A percentile compares a stretch with the other conserved stretches of the same genome.
phyloP scores from a whole-genome alignment of 2,329 filamentous ascomycete species.

The Aspergillus pseudonomiae region DNA sequence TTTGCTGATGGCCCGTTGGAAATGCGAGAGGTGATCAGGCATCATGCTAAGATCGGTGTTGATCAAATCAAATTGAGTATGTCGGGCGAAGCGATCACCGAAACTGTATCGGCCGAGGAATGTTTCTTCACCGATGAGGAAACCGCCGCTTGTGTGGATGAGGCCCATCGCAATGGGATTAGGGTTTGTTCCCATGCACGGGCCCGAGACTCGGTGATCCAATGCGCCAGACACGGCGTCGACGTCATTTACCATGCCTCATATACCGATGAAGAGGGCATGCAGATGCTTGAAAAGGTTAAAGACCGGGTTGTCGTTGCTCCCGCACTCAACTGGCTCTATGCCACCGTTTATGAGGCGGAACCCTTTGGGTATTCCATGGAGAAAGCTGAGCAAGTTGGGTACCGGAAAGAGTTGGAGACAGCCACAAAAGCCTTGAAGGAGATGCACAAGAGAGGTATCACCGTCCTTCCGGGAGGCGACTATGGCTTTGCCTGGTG shows the following conservation, averaged over 20 bases:
- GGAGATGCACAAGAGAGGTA: conserved; percentile 52
- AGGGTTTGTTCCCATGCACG: conserved; percentile 51
- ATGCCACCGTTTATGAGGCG: conserved; percentile 43
- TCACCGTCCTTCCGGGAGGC: conserved; percentile 50
- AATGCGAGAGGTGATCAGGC: conserved; percentile 45
- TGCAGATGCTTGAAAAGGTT: conserved; percentile 38
- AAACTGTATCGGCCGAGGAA: conserved; percentile 43
- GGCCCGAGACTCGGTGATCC: conserved; percentile 48
- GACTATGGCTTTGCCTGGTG: conserved; percentile 55
- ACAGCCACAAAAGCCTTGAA: conserved; percentile 42
- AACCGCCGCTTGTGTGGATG: conserved; percentile 52
- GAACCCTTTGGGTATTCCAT: conserved; percentile 46
- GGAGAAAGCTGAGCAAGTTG: conserved; percentile 48
- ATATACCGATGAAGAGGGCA: conserved; percentile 46
- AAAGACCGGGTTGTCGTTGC: conserved; percentile 47
- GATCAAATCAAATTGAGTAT: conserved; percentile 52
- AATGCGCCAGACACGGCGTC: conserved; percentile 49
- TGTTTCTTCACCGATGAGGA: conserved; percentile 53
- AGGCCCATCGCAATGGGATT: conserved; percentile 41
- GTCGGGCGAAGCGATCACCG: conserved; percentile 42
- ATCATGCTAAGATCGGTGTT: conserved; percentile 42
- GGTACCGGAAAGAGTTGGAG: conserved; percentile 49
- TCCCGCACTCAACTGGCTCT: conserved; percentile 50
- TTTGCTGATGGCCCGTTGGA: conserved; percentile 46
- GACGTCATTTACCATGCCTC: conserved; percentile 54